Evolutionary conservation across 2,329 filamentous ascomycete genomes (phyloP).

Genomic region (Clarireedia paspali): DNA sequence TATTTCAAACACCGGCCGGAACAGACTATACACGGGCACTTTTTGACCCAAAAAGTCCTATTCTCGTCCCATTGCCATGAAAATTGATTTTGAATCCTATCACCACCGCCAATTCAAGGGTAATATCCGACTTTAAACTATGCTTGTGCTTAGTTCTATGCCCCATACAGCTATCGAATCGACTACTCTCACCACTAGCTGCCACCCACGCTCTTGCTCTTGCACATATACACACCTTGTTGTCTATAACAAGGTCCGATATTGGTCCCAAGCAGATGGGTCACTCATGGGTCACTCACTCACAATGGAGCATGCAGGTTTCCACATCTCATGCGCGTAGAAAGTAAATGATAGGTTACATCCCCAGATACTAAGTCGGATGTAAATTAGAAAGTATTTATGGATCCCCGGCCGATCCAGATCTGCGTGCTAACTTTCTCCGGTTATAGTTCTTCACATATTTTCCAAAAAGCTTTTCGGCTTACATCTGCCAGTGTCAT

Average conservation of each 20-base stretch:
- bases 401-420: neutral
- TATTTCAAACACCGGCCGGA: too few relatives aligned
- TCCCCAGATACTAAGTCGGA: neutral
- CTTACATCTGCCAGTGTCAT: constrained; percentile 2
- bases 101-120: neutral
- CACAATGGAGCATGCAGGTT: constrained; percentile 4
- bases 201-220: too few relatives aligned
- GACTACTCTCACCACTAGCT: neutral
- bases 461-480: neutral
- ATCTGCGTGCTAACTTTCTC: too few relatives aligned
- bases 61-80: neutral
- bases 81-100: neutral
- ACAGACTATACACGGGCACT: too few relatives aligned
- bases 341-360: constrained; percentile 1
- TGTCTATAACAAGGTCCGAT: neutral
- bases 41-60: too few relatives aligned
- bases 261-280: constrained; percentile 9
- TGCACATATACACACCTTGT: too few relatives aligned
- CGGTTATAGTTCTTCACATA: neutral
- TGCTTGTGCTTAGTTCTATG: neutral
- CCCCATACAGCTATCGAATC: neutral
- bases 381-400: constrained; percentile 1
- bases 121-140: neutral
- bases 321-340: constrained; percentile 7
- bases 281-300: neutral